Percentiles rank a stretch among this genome's conserved stretches.
These are phyloP conservation scores for Phytophthora melonis DNA, from an alignment of 352 stramenopile species.

Conservation along the genomic window DNA sequence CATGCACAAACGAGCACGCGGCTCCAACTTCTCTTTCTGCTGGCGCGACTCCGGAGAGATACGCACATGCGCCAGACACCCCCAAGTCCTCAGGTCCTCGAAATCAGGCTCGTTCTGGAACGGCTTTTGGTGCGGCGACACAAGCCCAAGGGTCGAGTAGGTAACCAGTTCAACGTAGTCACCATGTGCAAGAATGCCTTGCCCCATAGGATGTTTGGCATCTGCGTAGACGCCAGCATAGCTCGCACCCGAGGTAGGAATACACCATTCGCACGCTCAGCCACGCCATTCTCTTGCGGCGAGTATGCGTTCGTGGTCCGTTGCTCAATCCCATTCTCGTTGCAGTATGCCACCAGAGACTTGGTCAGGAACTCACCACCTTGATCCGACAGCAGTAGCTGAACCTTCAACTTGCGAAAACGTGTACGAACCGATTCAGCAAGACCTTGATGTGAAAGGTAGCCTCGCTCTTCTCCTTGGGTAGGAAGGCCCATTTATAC, in stretches of 20 bases:
- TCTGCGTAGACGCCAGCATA: not conserved
- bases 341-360: not conserved
- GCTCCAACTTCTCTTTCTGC: constrained; percentile 15
- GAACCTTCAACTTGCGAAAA: not conserved
- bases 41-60: constrained; percentile 16
- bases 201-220: constrained; percentile 7
- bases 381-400: constrained; percentile 1
- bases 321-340: not conserved
- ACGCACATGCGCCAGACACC: constrained; percentile 10
- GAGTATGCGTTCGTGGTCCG: constrained; percentile 13
- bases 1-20: constrained; percentile 1
- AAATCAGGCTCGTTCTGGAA: not conserved
- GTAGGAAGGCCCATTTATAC: constrained; percentile 26
- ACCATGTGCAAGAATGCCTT: constrained; percentile 10
- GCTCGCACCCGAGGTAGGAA: constrained; percentile 1
- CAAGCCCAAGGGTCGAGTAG: constrained; percentile 2
- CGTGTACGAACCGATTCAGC: constrained; percentile 15
- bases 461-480: constrained; percentile 22
- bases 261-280: constrained; percentile 8
- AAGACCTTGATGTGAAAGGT: constrained; percentile 10
- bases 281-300: constrained; percentile 15
- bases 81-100: constrained; percentile 13
- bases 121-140: not conserved
- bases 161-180: constrained; percentile 6
- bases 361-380: constrained; percentile 11